These are phyloP conservation scores for Euclidium syriacum DNA, from an alignment of 345 rosid genomes.

Conservation along the genomic window DNA sequence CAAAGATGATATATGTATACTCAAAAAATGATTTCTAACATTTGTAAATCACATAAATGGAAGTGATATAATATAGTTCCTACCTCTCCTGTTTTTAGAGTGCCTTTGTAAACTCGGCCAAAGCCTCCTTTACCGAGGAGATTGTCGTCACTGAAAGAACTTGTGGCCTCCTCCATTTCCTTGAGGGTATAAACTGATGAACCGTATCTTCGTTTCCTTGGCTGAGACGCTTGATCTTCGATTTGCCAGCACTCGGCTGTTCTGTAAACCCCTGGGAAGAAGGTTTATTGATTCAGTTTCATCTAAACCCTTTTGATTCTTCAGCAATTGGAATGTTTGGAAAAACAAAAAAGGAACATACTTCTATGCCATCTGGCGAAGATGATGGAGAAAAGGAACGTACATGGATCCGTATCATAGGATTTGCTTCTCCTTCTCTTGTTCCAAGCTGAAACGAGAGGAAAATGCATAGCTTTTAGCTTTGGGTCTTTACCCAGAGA, in stretches of 20 bases:
- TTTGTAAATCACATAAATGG: conserved; percentile 22
- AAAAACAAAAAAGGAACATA: neutral
- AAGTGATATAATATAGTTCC: conserved; percentile 11
- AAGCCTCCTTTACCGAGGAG: conserved; percentile 89
- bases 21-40: conserved; percentile 1
- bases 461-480: conserved; percentile 61
- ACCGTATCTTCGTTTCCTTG: conserved; percentile 48
- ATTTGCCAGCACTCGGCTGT: conserved; percentile 67
- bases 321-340: neutral
- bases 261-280: conserved; percentile 67
- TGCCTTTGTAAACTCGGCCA: conserved; percentile 83
- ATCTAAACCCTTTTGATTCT: neutral
- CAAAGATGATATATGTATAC: conserved; percentile 2
- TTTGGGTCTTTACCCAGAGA: neutral
- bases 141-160: conserved; percentile 62
- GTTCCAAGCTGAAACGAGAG: conserved; percentile 89
- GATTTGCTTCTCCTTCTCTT: conserved; percentile 90
- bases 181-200: conserved; percentile 79
- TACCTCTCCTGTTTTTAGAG: conserved; percentile 85
- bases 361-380: conserved; percentile 33
- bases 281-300: conserved; percentile 23
- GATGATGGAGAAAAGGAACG: conserved; percentile 38
- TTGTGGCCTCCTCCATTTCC: conserved; percentile 90
- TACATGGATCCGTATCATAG: conserved; percentile 84
- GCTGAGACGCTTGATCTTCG: conserved; percentile 45